Evolutionary conservation across 176 grass and related monocot genomes (phyloP).

Genomic region (Musa itinerans): DNA sequence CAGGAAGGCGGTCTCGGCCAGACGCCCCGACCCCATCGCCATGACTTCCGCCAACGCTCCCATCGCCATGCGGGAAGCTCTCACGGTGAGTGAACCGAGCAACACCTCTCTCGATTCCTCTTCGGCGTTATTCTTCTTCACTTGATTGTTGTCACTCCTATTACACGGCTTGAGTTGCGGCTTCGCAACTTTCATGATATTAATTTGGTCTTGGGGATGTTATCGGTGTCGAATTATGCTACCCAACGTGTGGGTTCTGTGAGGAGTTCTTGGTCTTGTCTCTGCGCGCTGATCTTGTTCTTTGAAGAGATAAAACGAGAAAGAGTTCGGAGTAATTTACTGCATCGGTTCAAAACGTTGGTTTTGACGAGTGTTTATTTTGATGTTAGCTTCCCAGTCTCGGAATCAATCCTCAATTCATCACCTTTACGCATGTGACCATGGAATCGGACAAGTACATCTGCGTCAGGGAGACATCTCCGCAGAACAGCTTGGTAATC

Average conservation of each 20-base stretch:
- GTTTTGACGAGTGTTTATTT: neutral
- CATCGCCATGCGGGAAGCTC: constrained; percentile 85
- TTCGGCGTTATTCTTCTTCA: neutral
- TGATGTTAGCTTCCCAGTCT: constrained; percentile 64
- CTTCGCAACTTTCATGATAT: too few relatives aligned
- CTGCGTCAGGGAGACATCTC: constrained; percentile 94
- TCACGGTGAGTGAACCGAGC: constrained; percentile 44
- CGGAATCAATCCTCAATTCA: constrained; percentile 90
- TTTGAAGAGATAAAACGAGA: too few relatives aligned
- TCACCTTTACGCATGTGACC: constrained; percentile 97
- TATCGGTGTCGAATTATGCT: too few relatives aligned
- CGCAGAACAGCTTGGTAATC: constrained; percentile 95
- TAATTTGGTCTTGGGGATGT: too few relatives aligned
- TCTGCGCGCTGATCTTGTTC: neutral
- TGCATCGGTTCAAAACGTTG: neutral
- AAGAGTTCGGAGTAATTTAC: too few relatives aligned
- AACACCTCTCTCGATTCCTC: neutral
- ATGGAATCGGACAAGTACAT: constrained; percentile 99
- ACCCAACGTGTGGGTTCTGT: neutral
- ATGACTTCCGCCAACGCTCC: constrained; percentile 97
- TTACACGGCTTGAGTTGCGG: too few relatives aligned
- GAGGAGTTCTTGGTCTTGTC: neutral
- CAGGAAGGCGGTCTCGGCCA: too few relatives aligned
- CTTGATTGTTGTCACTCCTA: neutral
- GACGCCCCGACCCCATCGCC: constrained; percentile 21